phyloP scores from a whole-genome alignment of 2,329 filamentous ascomycete species.

The Sarocladiaceae sp. region DNA sequence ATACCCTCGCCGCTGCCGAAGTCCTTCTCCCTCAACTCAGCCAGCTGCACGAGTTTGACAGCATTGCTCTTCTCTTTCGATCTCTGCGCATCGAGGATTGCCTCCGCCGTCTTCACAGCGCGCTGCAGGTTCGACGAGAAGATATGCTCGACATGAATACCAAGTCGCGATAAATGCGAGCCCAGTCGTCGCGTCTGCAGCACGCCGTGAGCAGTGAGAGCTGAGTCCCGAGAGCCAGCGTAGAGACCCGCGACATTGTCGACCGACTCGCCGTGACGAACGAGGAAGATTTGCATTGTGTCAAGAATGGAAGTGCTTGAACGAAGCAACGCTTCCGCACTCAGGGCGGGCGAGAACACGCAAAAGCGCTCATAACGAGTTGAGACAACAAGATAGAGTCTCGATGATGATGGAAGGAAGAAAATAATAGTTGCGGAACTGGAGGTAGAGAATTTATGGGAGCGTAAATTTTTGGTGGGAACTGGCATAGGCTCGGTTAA shows the following conservation, averaged over 20 bases:
- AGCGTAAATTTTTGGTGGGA: too few relatives aligned
- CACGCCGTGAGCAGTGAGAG: constrained; percentile 73
- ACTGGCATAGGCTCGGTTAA: too few relatives aligned
- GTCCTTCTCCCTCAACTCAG: constrained; percentile 62
- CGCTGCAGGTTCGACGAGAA: constrained; percentile 76
- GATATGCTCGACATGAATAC: constrained; percentile 48
- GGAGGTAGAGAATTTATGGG: neutral
- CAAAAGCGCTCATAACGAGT: neutral
- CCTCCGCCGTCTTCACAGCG: constrained; percentile 63
- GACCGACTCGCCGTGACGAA: constrained; percentile 85
- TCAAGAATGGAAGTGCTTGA: neutral
- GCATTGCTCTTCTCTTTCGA: constrained; percentile 9
- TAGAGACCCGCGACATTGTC: constrained; percentile 78
- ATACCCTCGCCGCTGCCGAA: constrained; percentile 67
- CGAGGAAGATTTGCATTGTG: constrained; percentile 55
- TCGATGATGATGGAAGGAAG: neutral
- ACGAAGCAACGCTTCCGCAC: neutral
- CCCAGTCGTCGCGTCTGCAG: constrained; percentile 71
- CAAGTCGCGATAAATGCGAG: constrained; percentile 43
- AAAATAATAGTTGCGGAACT: neutral
- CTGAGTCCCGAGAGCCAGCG: constrained; percentile 74
- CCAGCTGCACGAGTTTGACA: constrained; percentile 17
- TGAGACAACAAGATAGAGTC: neutral
- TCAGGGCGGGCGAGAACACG: constrained; percentile 10
- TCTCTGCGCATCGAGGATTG: constrained; percentile 49